These are phyloP conservation scores for Pyropia yezoensis DNA, from an alignment of 23 red algal genomes.

Conservation along the genomic window DNA sequence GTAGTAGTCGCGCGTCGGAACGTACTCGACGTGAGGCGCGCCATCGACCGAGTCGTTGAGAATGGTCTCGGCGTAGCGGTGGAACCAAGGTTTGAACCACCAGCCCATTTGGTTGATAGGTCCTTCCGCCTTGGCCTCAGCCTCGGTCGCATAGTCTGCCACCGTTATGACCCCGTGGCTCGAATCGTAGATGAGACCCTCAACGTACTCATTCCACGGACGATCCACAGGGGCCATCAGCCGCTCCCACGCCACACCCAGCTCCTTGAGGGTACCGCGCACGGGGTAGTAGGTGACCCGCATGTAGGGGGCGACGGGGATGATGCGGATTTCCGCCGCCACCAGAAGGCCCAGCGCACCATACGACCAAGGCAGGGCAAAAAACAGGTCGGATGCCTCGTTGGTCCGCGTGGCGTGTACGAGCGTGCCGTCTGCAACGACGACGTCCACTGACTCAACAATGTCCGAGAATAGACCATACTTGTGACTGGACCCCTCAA, in stretches of 20 bases:
- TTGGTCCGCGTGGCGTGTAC: conserved; percentile 35
- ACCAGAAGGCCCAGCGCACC: conserved; percentile 53
- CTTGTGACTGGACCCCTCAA: conserved; percentile 64
- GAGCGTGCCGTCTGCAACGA: conserved; percentile 16
- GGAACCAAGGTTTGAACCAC: conserved; percentile 64
- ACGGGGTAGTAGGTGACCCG: conserved; percentile 51
- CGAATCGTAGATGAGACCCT: conserved; percentile 36
- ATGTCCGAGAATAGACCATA: conserved; percentile 61
- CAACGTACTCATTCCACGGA: conserved; percentile 52
- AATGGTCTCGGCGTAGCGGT: conserved; percentile 44
- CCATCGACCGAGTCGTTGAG: conserved; percentile 30
- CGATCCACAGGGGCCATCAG: conserved; percentile 42
- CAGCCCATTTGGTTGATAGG: conserved; percentile 31
- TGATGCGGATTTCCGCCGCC: conserved; percentile 41
- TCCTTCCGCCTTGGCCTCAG: conserved; percentile 13
- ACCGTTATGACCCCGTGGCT: conserved; percentile 40
- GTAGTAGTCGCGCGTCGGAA: conserved; percentile 58
- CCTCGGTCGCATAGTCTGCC: conserved; percentile 32
- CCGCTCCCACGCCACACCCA: conserved; percentile 39
- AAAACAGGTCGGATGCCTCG: conserved; percentile 39
- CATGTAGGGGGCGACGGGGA: conserved; percentile 41
- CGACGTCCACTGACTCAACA: conserved; percentile 43
- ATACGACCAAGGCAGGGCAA: conserved; percentile 63
- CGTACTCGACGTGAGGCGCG: conserved; percentile 46
- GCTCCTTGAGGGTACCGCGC: conserved; percentile 24